Conservation (phyloP, 495 filamentous ascomycete species). For the Podospora comata region DNA sequence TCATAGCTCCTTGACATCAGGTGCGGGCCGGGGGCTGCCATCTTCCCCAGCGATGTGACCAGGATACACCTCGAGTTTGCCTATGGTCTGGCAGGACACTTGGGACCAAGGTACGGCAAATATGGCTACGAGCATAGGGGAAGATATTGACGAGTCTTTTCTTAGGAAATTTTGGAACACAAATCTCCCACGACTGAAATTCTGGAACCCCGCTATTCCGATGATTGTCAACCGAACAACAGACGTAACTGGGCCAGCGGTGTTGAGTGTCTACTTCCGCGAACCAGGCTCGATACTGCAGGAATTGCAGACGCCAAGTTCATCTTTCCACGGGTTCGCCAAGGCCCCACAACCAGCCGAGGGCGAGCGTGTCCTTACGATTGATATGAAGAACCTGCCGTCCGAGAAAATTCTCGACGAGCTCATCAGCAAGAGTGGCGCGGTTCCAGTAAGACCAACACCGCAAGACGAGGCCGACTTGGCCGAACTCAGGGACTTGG, state of each 20-base stretch:
- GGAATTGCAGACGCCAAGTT: conserved; percentile 33
- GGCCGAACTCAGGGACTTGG: conserved; percentile 56
- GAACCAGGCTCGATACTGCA: conserved; percentile 29
- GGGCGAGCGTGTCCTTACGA: conserved; percentile 45
- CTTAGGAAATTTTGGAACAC: conserved; percentile 80
- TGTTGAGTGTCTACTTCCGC: conserved; percentile 71
- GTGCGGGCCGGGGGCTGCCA: conserved; percentile 75
- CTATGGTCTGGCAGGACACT: conserved; percentile 61
- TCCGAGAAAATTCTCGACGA: conserved; percentile 64
- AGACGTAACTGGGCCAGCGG: conserved; percentile 57
- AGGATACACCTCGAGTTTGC: conserved; percentile 83
- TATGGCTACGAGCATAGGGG: neutral
- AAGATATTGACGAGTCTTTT: neutral
- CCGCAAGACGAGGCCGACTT: conserved; percentile 59
- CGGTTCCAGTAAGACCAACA: conserved; percentile 56
- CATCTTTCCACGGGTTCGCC: conserved; percentile 34
- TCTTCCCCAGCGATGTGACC: conserved; percentile 75
- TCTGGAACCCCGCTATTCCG: conserved; percentile 79
- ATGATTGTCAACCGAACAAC: conserved; percentile 73
- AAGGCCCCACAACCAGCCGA: conserved; percentile 43
- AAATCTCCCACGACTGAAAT: conserved; percentile 83
- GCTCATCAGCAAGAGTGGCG: conserved; percentile 67
- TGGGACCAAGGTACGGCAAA: conserved; percentile 68
- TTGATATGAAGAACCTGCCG: conserved; percentile 62
- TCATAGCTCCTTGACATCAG: conserved; percentile 66